Evolutionary conservation across 75 land plant genomes (phyloP).

Genomic region (Larix kaempferi): DNA sequence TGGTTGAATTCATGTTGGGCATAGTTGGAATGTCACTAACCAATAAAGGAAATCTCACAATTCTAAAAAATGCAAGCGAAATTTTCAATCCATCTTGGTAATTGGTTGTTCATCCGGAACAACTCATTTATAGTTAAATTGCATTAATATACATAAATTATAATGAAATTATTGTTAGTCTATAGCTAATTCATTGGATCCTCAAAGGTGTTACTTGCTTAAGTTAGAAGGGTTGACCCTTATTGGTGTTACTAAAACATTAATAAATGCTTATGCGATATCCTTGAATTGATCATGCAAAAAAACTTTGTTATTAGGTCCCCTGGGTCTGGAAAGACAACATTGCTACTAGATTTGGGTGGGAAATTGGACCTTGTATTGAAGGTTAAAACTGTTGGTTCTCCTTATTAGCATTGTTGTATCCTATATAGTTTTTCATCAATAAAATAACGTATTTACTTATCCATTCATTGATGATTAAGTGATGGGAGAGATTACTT

Average conservation of each 20-base stretch:
- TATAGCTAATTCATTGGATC: too few species aligned
- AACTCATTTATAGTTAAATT: background rate
- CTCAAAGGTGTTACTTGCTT: too few species aligned
- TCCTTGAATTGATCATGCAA: background rate
- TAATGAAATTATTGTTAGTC: background rate
- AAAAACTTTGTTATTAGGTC: too few species aligned
- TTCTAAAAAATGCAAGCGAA: conserved; percentile 68
- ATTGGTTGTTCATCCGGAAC: background rate
- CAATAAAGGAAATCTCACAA: conserved; percentile 39
- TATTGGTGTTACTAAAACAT: too few species aligned
- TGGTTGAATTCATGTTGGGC: conserved; percentile 23
- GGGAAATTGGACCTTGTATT: too few species aligned
- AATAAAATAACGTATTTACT: background rate
- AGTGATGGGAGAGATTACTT: conserved; percentile 2
- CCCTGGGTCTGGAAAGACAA: too few species aligned
- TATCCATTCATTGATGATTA: conserved; percentile 11
- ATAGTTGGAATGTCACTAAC: conserved; percentile 35
- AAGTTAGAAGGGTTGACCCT: too few species aligned
- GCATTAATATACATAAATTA: background rate
- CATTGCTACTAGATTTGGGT: too few species aligned
- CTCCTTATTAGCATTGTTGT: too few species aligned
- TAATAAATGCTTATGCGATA: too few species aligned
- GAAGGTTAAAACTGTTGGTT: conserved; percentile 27
- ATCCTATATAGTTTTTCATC: background rate
- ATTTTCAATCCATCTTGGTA: background rate